A percentile compares a stretch with the other conserved stretches of the same genome.
Conservation (phyloP, 805 yeast species). For the Yamadazyma ubonensis region DNA sequence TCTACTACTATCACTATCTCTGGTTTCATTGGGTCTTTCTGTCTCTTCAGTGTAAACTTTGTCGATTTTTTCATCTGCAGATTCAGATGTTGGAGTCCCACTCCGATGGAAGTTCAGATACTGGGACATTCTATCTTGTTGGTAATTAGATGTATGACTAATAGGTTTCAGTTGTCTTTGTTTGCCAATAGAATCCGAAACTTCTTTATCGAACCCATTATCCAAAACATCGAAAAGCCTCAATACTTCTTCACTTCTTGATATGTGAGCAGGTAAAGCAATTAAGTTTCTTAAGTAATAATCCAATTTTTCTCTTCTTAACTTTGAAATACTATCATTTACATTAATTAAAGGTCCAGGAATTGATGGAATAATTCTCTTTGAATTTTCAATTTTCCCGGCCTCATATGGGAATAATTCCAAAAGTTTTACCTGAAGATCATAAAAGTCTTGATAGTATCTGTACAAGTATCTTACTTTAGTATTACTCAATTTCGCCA, state of each 20-base stretch:
- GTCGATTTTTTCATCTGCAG: not conserved
- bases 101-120: slow-evolving; percentile 37
- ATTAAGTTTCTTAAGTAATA: slow-evolving; percentile 56
- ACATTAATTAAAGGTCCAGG: slow-evolving; percentile 96
- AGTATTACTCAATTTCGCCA: slow-evolving; percentile 68
- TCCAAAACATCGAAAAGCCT: slow-evolving; percentile 66
- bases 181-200: slow-evolving; percentile 17
- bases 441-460: slow-evolving; percentile 93
- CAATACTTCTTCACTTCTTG: slow-evolving; percentile 65
- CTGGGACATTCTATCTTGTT: slow-evolving; percentile 53
- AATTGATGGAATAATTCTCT: slow-evolving; percentile 84
- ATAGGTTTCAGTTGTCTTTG: slow-evolving; percentile 35
- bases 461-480: slow-evolving; percentile 71
- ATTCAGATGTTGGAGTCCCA: not conserved
- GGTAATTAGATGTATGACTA: slow-evolving; percentile 42
- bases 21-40: not conserved
- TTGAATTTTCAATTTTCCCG: slow-evolving; percentile 74
- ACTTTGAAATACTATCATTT: slow-evolving; percentile 64
- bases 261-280: slow-evolving; percentile 72
- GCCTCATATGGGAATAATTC: slow-evolving; percentile 91
- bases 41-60: not conserved
- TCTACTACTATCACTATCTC: not conserved
- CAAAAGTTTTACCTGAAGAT: slow-evolving; percentile 79
- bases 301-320: slow-evolving; percentile 55
- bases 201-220: slow-evolving; percentile 60